Evolutionary conservation across 345 rosid genomes (phyloP), one percentile per base, ranked within the genome.

Genomic region (Ailanthus altissimus): DNA sequence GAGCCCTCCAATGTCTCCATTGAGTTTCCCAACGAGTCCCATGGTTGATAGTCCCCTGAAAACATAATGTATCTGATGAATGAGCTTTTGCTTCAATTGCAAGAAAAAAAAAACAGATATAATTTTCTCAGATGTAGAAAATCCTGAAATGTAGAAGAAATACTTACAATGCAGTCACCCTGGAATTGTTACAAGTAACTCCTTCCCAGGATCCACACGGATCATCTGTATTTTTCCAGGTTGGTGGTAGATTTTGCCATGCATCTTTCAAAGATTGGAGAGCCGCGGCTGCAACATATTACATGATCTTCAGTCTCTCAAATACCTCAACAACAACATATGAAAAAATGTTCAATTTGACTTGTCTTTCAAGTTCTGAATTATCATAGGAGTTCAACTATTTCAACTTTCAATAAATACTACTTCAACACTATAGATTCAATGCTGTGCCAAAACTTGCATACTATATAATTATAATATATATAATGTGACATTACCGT

Each of bases 191-290:
- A 83, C 98, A 96, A 13, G 92, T 80, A 80, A 96, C 85, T 56
- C 98, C 99, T 84, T 93, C 97, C 99, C 98, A 96, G 69, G 92
- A 72, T 73, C 90, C 90, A 77, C 97, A 96, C 9, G 99, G 98
- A 83, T 92, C 98, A 42, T 86, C 85, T 28, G 94, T 88, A 15
- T 76, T 86, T 51, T 68, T 85, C 97, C 97, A 96, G 77, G 84
- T 89, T 26, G 97, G 93, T 0, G 99, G 98, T 2, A 86, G 85
- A 83, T 92, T 90, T 77, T 83, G 63, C 97, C 98, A 96, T 45
- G 85, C 81, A 80, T 85, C 84, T 86, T 86, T 90, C 83, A 95
- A 85, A 59, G 98, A 93, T 75, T 88, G 93, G 25, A 93, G 88
- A 21, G 87, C 92, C 14, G 94, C 97, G 57, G 86, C 98, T 93